A percentile compares a stretch with the other conserved stretches of the same genome.
phyloP scores from a whole-genome alignment of 106 monocot genomes.

The Acorus gramineus region DNA sequence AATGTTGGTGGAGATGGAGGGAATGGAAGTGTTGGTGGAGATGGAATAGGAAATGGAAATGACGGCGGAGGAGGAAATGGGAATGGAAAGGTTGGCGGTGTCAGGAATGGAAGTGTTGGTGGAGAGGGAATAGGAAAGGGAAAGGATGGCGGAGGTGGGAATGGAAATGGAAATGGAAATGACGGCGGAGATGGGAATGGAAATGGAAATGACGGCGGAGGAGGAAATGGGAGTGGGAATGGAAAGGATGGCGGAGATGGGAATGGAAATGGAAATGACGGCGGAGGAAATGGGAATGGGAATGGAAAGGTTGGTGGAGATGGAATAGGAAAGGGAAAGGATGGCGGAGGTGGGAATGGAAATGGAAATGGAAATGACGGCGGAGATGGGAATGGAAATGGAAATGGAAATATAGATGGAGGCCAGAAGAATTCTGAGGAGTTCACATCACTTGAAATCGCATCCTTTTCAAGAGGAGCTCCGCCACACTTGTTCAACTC shows the following conservation, averaged over 20 bases:
- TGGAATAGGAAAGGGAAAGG: constrained; percentile 5
- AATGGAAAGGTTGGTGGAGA: constrained; percentile 10
- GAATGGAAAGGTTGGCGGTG: not conserved
- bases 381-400: constrained; percentile 33
- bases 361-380: constrained; percentile 25
- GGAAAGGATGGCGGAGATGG: constrained; percentile 79
- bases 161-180: constrained; percentile 37
- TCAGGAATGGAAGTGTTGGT: constrained; percentile 5
- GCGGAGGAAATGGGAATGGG: constrained; percentile 17
- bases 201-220: constrained; percentile 46
- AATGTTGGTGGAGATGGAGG: constrained; percentile 7
- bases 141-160: not conserved
- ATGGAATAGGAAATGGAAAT: constrained; percentile 3
- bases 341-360: constrained; percentile 5
- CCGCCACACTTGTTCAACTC: constrained; percentile 24
- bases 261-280: constrained; percentile 38
- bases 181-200: constrained; percentile 68
- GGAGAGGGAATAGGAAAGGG: constrained; percentile 10
- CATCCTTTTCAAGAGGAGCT: not conserved
- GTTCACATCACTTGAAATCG: constrained; percentile 1
- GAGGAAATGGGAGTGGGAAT: constrained; percentile 52
- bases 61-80: constrained; percentile 14
- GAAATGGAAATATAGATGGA: constrained; percentile 38
- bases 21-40: constrained; percentile 1
- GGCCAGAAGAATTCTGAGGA: constrained; percentile 87